These are phyloP conservation scores for Artomyces pyxidatus DNA, from an alignment of 768 basidiomycete species.

Conservation along the genomic window DNA sequence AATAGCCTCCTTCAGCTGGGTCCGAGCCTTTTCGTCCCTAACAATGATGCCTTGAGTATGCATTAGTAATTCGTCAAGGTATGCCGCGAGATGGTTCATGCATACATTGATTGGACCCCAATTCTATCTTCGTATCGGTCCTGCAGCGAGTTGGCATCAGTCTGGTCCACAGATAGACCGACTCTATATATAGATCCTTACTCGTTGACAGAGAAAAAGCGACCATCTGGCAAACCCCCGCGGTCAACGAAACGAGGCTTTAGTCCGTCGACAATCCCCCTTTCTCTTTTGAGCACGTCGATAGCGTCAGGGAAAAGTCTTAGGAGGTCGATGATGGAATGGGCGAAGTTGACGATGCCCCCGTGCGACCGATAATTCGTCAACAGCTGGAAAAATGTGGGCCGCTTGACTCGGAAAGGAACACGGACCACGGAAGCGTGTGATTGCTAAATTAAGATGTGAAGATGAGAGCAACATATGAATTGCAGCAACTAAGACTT, in stretches of 20 bases:
- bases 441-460: no score
- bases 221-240: no score
- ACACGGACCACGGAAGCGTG: no score
- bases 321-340: conserved; percentile 54
- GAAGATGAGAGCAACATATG: no score
- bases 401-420: no score
- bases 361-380: conserved; percentile 66
- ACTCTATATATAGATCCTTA: no score
- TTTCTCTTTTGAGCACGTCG: conserved; percentile 48
- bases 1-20: conserved; percentile 40
- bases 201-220: no score
- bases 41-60: conserved; percentile 55
- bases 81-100: neutral
- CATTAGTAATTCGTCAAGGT: neutral
- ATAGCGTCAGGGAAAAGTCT: conserved; percentile 49
- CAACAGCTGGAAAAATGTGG: conserved; percentile 41
- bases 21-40: conserved; percentile 45
- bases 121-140: neutral
- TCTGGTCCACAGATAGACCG: no score
- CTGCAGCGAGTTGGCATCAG: no score
- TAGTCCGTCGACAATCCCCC: conserved; percentile 42
- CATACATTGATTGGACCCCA: conserved; percentile 57
- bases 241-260: conserved; percentile 58
- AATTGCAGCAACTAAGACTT: neutral
- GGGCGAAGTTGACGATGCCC: conserved; percentile 69